A percentile compares a stretch with the other conserved stretches of the same genome.
phyloP scores from a whole-genome alignment of 2,329 filamentous ascomycete genomes.

The Xylaria multiplex region DNA sequence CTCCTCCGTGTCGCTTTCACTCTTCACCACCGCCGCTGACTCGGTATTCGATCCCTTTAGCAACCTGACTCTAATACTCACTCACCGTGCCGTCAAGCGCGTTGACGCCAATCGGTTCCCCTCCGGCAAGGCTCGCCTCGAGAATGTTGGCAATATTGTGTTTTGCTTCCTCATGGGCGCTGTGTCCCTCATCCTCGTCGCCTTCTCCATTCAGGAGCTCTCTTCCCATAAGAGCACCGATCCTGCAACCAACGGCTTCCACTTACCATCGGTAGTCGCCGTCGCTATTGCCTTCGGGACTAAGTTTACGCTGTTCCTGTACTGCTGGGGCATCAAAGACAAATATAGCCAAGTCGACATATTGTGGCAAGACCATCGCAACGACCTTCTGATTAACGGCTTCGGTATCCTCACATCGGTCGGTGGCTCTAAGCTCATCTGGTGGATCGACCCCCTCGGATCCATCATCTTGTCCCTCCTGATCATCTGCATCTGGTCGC shows the following conservation, averaged over 20 bases:
- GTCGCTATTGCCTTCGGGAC: slow-evolving; percentile 85
- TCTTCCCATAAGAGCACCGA: slow-evolving; percentile 56
- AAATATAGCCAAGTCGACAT: slow-evolving; percentile 92
- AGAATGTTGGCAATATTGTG: slow-evolving; percentile 93
- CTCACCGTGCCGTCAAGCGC: slow-evolving; percentile 85
- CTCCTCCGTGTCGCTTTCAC: slow-evolving; percentile 87
- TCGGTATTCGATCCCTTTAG: slow-evolving; percentile 92
- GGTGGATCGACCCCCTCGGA: slow-evolving; percentile 96
- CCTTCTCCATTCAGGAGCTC: slow-evolving; percentile 82
- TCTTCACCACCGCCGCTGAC: slow-evolving; percentile 98
- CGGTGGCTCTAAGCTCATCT: slow-evolving; percentile 85
- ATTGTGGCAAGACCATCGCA: slow-evolving; percentile 96
- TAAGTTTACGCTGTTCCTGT: slow-evolving; percentile 85
- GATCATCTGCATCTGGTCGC: slow-evolving; percentile 83
- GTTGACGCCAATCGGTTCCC: slow-evolving; percentile 90
- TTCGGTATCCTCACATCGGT: slow-evolving; percentile 91
- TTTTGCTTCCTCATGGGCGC: slow-evolving; percentile 97
- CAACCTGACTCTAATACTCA: slow-evolving; percentile 87
- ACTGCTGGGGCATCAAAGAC: slow-evolving; percentile 91
- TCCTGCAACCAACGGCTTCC: slow-evolving; percentile 71
- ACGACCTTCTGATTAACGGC: slow-evolving; percentile 96
- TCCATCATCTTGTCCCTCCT: slow-evolving; percentile 84
- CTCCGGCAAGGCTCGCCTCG: slow-evolving; percentile 90
- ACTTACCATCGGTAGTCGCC: slow-evolving; percentile 84
- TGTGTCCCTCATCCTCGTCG: slow-evolving; percentile 91